These are phyloP conservation scores for Teratosphaeria zuluensis DNA, from an alignment of 2,329 filamentous ascomycete genomes.

Conservation along the genomic window DNA sequence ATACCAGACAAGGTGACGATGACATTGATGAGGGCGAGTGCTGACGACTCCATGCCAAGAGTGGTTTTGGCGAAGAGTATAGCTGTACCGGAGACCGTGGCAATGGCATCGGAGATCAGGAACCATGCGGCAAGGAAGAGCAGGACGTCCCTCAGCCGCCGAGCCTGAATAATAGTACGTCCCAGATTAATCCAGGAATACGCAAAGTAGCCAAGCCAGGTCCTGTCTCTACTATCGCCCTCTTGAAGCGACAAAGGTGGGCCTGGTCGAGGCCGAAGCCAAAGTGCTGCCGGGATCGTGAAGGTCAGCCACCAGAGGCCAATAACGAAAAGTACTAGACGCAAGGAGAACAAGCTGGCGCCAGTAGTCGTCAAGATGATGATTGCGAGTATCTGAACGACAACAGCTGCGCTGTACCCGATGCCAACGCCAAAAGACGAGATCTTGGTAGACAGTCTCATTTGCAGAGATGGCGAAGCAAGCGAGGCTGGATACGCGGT, in stretches of 20 bases:
- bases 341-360: slow-evolving; percentile 74
- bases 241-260: slow-evolving; percentile 49
- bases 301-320: slow-evolving; percentile 91
- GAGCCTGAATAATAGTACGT: slow-evolving; percentile 66
- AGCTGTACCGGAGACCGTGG: slow-evolving; percentile 87
- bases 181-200: slow-evolving; percentile 84
- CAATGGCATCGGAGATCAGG: slow-evolving; percentile 84
- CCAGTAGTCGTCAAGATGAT: slow-evolving; percentile 61
- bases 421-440: slow-evolving; percentile 90
- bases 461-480: slow-evolving; percentile 49
- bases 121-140: slow-evolving; percentile 88
- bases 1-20: slow-evolving; percentile 80
- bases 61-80: slow-evolving; percentile 93
- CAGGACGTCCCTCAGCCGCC: slow-evolving; percentile 61
- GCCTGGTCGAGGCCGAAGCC: slow-evolving; percentile 79
- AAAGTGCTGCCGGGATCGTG: slow-evolving; percentile 77
- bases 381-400: slow-evolving; percentile 75
- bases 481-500: slow-evolving; percentile 24
- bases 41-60: slow-evolving; percentile 78
- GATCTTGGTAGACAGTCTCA: slow-evolving; percentile 78
- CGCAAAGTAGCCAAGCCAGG: slow-evolving; percentile 61
- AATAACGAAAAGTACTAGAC: slow-evolving; percentile 76
- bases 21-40: slow-evolving; percentile 84
- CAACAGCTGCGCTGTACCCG: slow-evolving; percentile 77
- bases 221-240: slow-evolving; percentile 14